Evolutionary conservation across 345 rosid species (phyloP).

Genomic region (Gossypium turneri): DNA sequence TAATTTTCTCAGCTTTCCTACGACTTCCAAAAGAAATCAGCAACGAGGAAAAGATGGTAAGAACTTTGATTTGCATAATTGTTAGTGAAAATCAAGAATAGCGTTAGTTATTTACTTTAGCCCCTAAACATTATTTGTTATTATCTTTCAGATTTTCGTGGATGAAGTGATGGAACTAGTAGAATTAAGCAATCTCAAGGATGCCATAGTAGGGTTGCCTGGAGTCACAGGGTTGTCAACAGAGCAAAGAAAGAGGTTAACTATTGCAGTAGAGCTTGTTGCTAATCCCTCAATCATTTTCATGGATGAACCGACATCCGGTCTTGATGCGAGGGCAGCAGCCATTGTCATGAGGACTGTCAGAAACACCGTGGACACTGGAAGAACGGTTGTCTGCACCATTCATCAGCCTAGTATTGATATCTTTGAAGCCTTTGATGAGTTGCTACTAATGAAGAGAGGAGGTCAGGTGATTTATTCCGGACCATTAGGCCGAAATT

Average conservation of each 20-base stretch:
- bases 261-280: conserved; percentile 79
- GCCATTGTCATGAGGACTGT: neutral
- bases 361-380: neutral
- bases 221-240: conserved; percentile 77
- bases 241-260: conserved; percentile 79
- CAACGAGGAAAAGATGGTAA: conserved; percentile 74
- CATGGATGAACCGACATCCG: conserved; percentile 94
- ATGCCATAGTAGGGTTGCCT: conserved; percentile 62
- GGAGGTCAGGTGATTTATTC: neutral
- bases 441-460: neutral
- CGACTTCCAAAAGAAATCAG: conserved; percentile 71
- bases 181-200: conserved; percentile 54
- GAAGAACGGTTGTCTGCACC: neutral
- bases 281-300: conserved; percentile 86
- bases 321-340: conserved; percentile 30
- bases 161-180: conserved; percentile 69
- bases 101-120: neutral
- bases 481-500: neutral
- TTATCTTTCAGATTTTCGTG: conserved; percentile 47
- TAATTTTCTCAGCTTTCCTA: conserved; percentile 84
- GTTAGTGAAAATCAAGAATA: neutral
- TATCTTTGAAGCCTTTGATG: neutral
- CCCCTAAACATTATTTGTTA: neutral
- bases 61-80: neutral
- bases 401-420: neutral